A percentile compares a stretch with the other conserved stretches of the same genome.
These are phyloP conservation scores for Penicillium pancosmium DNA, from an alignment of 495 filamentous ascomycete species.

Conservation along the genomic window DNA sequence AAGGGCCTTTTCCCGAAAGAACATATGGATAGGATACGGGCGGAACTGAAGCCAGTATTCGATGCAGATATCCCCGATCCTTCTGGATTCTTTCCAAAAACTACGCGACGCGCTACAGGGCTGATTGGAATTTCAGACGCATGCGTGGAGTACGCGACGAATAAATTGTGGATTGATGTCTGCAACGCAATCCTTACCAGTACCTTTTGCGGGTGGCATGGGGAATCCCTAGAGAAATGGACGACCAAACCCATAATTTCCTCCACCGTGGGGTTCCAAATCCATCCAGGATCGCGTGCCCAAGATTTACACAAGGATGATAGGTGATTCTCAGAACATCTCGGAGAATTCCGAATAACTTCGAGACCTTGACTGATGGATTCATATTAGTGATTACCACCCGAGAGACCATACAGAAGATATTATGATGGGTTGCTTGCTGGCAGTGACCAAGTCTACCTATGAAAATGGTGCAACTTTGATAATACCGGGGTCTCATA, in stretches of 20 bases:
- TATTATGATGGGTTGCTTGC: constrained; percentile 6
- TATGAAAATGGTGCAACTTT: constrained; percentile 5
- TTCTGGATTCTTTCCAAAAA: constrained; percentile 5
- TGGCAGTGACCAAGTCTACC: constrained; percentile 5
- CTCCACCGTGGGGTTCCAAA: constrained; percentile 6
- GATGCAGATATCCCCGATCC: constrained; percentile 7
- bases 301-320: constrained; percentile 5
- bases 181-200: constrained; percentile 7
- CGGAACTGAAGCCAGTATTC: constrained; percentile 1
- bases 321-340: not conserved
- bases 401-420: not conserved
- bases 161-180: constrained; percentile 7
- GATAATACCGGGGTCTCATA: constrained; percentile 3
- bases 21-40: constrained; percentile 5
- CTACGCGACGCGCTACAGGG: constrained; percentile 1
- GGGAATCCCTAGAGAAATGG: constrained; percentile 3
- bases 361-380: not conserved
- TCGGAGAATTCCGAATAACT: too few relatives aligned
- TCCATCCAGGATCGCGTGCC: constrained; percentile 6
- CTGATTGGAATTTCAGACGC: constrained; percentile 8
- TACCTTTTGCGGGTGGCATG: constrained; percentile 4
- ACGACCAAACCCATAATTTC: constrained; percentile 6
- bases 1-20: constrained; percentile 1
- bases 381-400: constrained; percentile 4
- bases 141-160: constrained; percentile 6